A percentile compares a stretch with the other conserved stretches of the same genome.
phyloP scores from a whole-genome alignment of 2,329 filamentous ascomycete genomes.

The Calonectria pseudoreteaudii region DNA sequence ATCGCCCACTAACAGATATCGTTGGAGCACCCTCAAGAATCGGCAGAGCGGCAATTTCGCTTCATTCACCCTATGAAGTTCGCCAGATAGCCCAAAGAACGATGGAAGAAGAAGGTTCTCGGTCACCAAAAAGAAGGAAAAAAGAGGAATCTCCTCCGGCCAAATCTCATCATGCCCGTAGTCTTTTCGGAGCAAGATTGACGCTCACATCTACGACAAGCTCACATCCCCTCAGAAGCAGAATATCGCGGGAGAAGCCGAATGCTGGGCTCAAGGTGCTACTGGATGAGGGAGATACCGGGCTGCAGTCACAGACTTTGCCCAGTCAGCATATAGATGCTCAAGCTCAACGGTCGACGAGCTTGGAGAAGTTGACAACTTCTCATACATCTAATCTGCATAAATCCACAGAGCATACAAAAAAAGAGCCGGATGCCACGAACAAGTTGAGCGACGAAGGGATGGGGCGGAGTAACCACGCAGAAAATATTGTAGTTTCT shows the following conservation, averaged over 20 bases:
- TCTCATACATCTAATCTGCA: neutral
- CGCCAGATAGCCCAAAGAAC: conserved; percentile 38
- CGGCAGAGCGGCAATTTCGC: conserved; percentile 48
- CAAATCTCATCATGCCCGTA: conserved; percentile 49
- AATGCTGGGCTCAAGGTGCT: conserved; percentile 20
- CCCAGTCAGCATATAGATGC: neutral
- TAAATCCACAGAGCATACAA: too few relatives aligned
- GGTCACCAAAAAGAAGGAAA: conserved; percentile 45
- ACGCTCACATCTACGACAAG: conserved; percentile 43
- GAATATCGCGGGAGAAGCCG: conserved; percentile 36
- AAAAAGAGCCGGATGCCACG: neutral
- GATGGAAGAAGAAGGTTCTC: conserved; percentile 31
- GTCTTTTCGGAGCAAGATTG: conserved; percentile 50
- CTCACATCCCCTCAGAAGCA: conserved; percentile 27
- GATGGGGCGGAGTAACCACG: too few relatives aligned
- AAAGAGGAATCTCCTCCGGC: conserved; percentile 46
- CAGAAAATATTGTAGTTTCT: neutral
- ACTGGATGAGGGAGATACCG: neutral
- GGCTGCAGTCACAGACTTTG: neutral
- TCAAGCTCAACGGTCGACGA: neutral
- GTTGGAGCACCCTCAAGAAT: conserved; percentile 46
- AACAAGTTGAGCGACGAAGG: too few relatives aligned
- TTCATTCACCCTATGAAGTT: conserved; percentile 49
- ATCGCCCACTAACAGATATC: conserved; percentile 57
- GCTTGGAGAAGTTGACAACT: too few relatives aligned